Evolutionary conservation across 2,329 filamentous ascomycete species (phyloP), one percentile per base, ranked within the genome.

Genomic region (Ophiostoma angusticollis): DNA sequence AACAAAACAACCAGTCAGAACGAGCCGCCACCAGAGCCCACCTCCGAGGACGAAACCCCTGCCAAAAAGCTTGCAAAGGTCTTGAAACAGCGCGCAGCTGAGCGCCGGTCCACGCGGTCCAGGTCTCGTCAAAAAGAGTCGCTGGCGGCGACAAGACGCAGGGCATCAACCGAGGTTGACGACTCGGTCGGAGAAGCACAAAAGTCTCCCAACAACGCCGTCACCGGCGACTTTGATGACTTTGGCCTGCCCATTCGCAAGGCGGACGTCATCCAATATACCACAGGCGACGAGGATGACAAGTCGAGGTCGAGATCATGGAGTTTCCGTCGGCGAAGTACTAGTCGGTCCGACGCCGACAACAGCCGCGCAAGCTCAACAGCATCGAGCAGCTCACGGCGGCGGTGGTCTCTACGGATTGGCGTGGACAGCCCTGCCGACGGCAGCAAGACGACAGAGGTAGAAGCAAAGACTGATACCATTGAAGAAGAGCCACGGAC

Each of bases 201-300:
- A 12, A 35, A 35, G 33, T 34, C 39, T 1, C 27, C 40, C 35
- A 25, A 47, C 19, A 19, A 44, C 42, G 45, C 42, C 44, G 41
- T 47, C 47, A 58, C 55, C 2, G 31, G 24, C n/a, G 40, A 42
- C 22, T 60, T 76, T 43, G 80, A 84, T 55, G 80, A 84, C 48
- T 84, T 84, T 54, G 80, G 80, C 36, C 60, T 84, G 46, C 78
- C 78, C 14, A 68, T 80, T 45, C 67, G 64, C 54, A 71, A 65
- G 49, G 31, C 44, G 2, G 39, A 32, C 8, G 37, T 18, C 5
- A 45, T 67, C 56, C 49, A 58, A 56, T 50, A 58, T 54, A 39
- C 21, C 24, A 13, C 42, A 1, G 24, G 44, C 5, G 40, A 40
- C 5, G 40, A 45, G 16, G 36, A 45, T 4, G 22, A 31, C 2